Percentiles rank a stretch among this genome's conserved stretches.
Conservation (phyloP, 2,329 filamentous ascomycete genomes). For the Beauveria bassiana region DNA sequence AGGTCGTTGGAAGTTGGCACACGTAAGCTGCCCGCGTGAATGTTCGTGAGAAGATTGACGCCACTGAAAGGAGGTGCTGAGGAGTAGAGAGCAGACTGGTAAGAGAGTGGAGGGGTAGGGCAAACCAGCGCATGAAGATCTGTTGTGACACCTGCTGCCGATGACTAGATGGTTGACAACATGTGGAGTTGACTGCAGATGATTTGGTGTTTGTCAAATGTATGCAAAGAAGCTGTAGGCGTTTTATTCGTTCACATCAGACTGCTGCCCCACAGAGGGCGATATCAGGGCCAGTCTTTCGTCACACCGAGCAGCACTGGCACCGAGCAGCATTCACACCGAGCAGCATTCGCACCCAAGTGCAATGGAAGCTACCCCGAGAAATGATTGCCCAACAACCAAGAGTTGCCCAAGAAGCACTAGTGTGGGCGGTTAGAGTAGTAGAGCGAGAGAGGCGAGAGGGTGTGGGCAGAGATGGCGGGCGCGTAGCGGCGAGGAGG, state of each 20-base stretch:
- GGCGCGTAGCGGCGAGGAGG: neutral
- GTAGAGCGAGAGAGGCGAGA: neutral
- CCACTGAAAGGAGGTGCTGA: neutral
- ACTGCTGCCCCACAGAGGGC: too few relatives aligned
- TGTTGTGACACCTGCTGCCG: neutral
- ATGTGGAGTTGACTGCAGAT: too few relatives aligned
- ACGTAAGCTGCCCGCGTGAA: neutral
- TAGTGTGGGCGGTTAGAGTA: slow-evolving; percentile 5
- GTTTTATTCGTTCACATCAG: too few relatives aligned
- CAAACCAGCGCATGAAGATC: neutral
- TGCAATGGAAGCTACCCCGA: neutral
- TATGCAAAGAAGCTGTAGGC: too few relatives aligned
- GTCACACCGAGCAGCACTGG: too few relatives aligned
- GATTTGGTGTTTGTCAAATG: too few relatives aligned
- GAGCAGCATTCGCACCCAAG: neutral
- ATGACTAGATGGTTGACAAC: neutral
- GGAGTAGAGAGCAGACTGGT: neutral
- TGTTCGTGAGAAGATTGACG: neutral
- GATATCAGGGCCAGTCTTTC: too few relatives aligned
- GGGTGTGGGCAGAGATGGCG: neutral
- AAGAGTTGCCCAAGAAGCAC: neutral
- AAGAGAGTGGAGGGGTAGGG: neutral
- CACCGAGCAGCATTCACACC: neutral
- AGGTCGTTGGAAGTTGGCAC: neutral
- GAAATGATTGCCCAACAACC: neutral